Evolutionary conservation across 148 eudicot species (phyloP), one percentile per base, ranked within the genome.

Genomic region (Vaccinium myrtillus): DNA sequence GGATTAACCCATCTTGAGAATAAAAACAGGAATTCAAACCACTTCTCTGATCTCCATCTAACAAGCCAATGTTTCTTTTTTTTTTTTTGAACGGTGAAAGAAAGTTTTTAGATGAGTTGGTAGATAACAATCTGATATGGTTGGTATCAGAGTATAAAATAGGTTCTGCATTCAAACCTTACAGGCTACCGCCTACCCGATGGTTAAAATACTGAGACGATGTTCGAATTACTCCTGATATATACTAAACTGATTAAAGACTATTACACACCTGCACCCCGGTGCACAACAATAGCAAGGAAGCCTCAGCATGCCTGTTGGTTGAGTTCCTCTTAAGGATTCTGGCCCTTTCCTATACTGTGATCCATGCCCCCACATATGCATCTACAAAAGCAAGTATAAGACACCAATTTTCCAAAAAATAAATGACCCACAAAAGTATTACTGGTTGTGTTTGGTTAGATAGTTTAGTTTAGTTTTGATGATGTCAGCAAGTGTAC

Each of bases 291-390:
- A 92, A 84, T 92, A 92, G 88, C 94, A 92, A 14, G 94, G 94
- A 6, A 92, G 94, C 55, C 92, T 88, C 5, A 92, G 88, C 94
- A 92, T 92, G 30, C 94, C 94, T 27, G 94, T 92, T 27, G 94
- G 94, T 79, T 92, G 94, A 58, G 90, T 90, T 4, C 94, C 94
- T 18, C 93, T 86, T 10, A 92, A 86, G 21, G 94, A 92, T 85
- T 92, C 94, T 1, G 94, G 94, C 8, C 94, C 94, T 79, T 87
- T 89, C 77, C 94, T 84, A 65, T 92, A 92, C 50, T 92, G 93
- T 18, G 94, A 92, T 50, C 94, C 94, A 83, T 92, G 94, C 75
- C 94, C 94, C 94, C 94, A 92, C 94, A 92, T 92, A 81, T 92
- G 94, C 94, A 92, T 92, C 94, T 92, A 71, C 63, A 84, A 19